Evolutionary conservation across 257 asterid genomes (phyloP).

Genomic region (Nicotiana noctiflora): DNA sequence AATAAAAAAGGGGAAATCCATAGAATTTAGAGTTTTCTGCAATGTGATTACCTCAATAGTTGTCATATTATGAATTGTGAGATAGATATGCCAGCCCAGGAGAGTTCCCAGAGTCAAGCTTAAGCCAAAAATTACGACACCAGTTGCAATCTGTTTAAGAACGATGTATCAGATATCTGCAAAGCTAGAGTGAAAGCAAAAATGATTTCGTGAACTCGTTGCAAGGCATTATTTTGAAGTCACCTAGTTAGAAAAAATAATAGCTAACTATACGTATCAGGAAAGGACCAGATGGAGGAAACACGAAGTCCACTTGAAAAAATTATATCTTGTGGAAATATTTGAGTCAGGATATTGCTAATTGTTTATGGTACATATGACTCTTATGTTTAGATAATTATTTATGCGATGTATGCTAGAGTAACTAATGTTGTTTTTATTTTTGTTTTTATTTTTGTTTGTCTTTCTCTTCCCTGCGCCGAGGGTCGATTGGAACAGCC

Average conservation of each 20-base stretch:
- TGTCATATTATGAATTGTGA: slow-evolving; percentile 67
- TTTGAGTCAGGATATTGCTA: not conserved
- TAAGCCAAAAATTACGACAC: slow-evolving; percentile 35
- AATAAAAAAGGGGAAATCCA: not conserved
- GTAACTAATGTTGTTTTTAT: no score
- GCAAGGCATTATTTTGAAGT: not conserved
- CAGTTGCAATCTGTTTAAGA: slow-evolving; percentile 16
- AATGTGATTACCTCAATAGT: slow-evolving; percentile 68
- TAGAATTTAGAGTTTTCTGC: not conserved
- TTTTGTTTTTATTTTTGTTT: no score
- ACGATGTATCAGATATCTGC: not conserved
- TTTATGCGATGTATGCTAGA: no score
- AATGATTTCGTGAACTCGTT: not conserved
- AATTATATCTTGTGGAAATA: not conserved
- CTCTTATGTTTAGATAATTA: no score
- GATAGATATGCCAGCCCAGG: slow-evolving; percentile 81
- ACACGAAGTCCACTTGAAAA: not conserved
- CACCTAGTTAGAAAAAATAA: not conserved
- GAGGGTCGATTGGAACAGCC: no score
- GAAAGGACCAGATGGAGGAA: not conserved
- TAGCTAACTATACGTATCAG: not conserved
- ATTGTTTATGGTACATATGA: no score
- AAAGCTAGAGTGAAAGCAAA: not conserved
- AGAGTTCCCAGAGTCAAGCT: slow-evolving; percentile 61
- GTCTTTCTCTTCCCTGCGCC: no score